These are phyloP conservation scores for Pilaira anomala DNA, from an alignment of 192 early-diverging fungal species.

Conservation along the genomic window DNA sequence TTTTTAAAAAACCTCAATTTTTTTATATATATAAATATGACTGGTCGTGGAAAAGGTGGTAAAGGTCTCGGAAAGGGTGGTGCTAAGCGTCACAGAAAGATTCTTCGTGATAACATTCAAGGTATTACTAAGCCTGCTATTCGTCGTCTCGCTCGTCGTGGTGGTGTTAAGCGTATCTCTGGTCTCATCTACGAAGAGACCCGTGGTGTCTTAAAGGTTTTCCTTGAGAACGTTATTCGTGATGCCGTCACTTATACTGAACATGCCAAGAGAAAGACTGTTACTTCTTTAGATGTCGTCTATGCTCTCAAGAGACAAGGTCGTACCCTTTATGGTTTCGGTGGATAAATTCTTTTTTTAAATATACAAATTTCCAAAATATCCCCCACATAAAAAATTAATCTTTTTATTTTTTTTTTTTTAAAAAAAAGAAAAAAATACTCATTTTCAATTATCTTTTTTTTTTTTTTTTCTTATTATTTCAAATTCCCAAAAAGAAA, in stretches of 20 bases:
- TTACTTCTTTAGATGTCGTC: slow-evolving; percentile 99
- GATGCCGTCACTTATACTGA: slow-evolving; percentile 98
- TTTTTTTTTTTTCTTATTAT: too few species aligned
- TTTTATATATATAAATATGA: slow-evolving; percentile 48
- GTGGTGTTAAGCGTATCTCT: slow-evolving; percentile 99
- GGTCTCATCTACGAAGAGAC: slow-evolving; percentile 97
- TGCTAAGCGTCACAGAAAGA: slow-evolving; percentile 99
- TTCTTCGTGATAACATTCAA: slow-evolving; percentile 97
- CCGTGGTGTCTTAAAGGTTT: slow-evolving; percentile 94
- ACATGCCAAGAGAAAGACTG: slow-evolving; percentile 99
- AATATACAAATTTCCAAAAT: background rate
- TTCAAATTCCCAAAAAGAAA: too few species aligned
- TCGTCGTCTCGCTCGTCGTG: slow-evolving; percentile 98
- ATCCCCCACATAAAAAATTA: background rate
- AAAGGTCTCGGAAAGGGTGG: slow-evolving; percentile 99
- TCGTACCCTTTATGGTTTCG: slow-evolving; percentile 83
- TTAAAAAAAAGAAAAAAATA: too few species aligned
- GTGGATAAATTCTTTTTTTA: slow-evolving; percentile 41
- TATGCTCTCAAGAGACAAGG: slow-evolving; percentile 99
- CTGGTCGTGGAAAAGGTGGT: slow-evolving; percentile 99
- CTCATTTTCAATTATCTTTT: background rate
- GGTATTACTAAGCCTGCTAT: slow-evolving; percentile 59
- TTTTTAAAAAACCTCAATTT: background rate
- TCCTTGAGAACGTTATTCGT: slow-evolving; percentile 98
- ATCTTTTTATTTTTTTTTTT: slow-evolving; percentile 3